Evolutionary conservation across 176 grass and related monocot species (phyloP).

Genomic region (Cocos nucifera): DNA sequence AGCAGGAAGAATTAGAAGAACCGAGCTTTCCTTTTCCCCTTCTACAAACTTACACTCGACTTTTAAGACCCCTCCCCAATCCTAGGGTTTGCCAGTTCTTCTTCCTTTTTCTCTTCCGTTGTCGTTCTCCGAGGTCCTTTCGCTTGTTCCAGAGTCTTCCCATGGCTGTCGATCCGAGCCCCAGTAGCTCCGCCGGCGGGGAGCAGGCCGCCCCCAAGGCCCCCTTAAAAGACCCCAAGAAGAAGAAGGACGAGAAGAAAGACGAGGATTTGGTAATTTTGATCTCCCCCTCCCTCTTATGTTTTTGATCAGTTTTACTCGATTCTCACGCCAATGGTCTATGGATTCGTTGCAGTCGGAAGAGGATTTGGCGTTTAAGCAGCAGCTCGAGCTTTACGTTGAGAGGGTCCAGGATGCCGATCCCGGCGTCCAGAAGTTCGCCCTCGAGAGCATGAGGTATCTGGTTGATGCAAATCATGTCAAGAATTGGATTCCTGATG

Average conservation of each 20-base stretch:
- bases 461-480: background rate
- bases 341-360: constrained; percentile 53
- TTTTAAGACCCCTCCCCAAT: background rate
- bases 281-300: background rate
- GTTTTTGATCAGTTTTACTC: constrained; percentile 14
- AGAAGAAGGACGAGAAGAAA: constrained; percentile 20
- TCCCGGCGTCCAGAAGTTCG: constrained; percentile 83
- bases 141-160: background rate
- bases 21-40: too few relatives aligned
- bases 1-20: too few relatives aligned
- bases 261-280: constrained; percentile 18
- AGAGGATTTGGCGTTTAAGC: constrained; percentile 87
- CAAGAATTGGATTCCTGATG: too few relatives aligned
- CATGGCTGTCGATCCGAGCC: background rate
- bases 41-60: too few relatives aligned
- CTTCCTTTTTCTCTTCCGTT: background rate
- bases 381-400: constrained; percentile 91
- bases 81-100: background rate
- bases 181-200: background rate
- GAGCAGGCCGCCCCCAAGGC: background rate
- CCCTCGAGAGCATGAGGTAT: constrained; percentile 97
- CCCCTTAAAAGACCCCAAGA: constrained; percentile 6
- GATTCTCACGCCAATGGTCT: background rate
- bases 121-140: background rate
- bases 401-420: constrained; percentile 61